Base-by-base conservation (phyloP, 1,284 basidiomycete species). In the Sphaerobolus stellatus region DNA sequence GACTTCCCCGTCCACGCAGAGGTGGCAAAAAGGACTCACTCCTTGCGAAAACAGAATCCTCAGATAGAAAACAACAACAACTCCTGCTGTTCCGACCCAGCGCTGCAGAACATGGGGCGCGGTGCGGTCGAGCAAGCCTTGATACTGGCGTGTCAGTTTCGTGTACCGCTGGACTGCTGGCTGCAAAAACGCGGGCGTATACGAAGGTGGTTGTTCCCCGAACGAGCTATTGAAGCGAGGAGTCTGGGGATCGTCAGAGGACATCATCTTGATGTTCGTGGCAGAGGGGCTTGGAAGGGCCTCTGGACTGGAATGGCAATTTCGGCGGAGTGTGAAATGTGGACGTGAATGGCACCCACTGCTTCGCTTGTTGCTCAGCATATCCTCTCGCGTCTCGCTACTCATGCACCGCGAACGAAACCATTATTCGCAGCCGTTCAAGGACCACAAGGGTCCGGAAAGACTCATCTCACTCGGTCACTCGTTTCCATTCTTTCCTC, bases 21-120 rank as follows among this genome's bases (percentile, higher is more conserved):
- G 44, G 58, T n/a, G 52, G 20, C 49, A 29, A 36, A 52, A 41
- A 50, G 25, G 20, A 84, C 91, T 79, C 67, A 94, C 92, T 61
- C 92, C 96, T 76, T 98, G 92, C 7, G 90, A 78, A 41, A 97
- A 68, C 11, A 98, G 77, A 61, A 99, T 96, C 59, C 94, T 81
- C 51, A 98, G 74, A 68, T 91, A 76, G 69, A 99, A 99, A 31
- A 98, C 47, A 36, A 78, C 64, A 52, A 97, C 73, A 25, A 98
- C 66, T 2, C 76, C 90, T 3, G 78, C 77, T 5, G 93, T 94
- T 20, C 79, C 81, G n/a, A 90, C 67, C 97, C 97, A 99, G 60
- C 97, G 83, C 65, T 96, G 83, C 20, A 92, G 70, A 25, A 88
- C 82, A 69, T 94, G 86, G 0, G 97, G 97, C 3, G 96, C 98